Percentiles rank a stretch among this genome's conserved stretches.
Evolutionary conservation across 2,329 filamentous ascomycete genomes (phyloP).

Genomic region (Claviceps digitariae): DNA sequence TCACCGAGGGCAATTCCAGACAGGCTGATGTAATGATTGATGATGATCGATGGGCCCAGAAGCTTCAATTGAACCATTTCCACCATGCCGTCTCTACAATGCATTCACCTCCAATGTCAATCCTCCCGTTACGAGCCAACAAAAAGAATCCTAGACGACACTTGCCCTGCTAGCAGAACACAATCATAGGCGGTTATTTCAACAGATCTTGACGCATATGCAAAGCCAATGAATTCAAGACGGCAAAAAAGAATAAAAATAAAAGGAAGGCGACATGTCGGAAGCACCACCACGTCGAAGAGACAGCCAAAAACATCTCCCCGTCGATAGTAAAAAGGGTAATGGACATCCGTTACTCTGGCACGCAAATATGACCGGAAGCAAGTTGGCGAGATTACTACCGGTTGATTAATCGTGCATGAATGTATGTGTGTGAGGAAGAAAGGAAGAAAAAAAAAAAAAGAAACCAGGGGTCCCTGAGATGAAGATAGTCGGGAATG

Average conservation of each 20-base stretch:
- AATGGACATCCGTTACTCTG: slow-evolving; percentile 29
- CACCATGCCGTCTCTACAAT: background rate
- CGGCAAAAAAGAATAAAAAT: background rate
- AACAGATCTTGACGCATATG: background rate
- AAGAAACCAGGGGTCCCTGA: background rate
- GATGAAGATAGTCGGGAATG: too few species aligned
- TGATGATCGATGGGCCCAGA: background rate
- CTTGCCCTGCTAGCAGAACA: too few species aligned
- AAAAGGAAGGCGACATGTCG: slow-evolving; percentile 12
- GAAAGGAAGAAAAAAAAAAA: slow-evolving; percentile 15
- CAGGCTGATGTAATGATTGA: too few species aligned
- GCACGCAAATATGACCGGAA: slow-evolving; percentile 49
- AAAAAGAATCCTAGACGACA: too few species aligned
- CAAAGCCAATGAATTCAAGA: too few species aligned
- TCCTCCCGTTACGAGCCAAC: too few species aligned
- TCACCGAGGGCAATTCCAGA: background rate
- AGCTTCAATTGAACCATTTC: too few species aligned
- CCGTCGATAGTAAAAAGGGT: slow-evolving; percentile 12
- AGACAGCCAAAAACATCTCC: slow-evolving; percentile 9
- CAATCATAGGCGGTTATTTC: background rate
- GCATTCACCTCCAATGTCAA: too few species aligned
- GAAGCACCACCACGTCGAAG: slow-evolving; percentile 17
- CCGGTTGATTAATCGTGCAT: slow-evolving; percentile 50
- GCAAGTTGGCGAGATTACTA: slow-evolving; percentile 33
- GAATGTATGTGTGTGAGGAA: slow-evolving; percentile 35